Conservation (phyloP, 768 basidiomycete genomes). For the Trametes punicea region DNA sequence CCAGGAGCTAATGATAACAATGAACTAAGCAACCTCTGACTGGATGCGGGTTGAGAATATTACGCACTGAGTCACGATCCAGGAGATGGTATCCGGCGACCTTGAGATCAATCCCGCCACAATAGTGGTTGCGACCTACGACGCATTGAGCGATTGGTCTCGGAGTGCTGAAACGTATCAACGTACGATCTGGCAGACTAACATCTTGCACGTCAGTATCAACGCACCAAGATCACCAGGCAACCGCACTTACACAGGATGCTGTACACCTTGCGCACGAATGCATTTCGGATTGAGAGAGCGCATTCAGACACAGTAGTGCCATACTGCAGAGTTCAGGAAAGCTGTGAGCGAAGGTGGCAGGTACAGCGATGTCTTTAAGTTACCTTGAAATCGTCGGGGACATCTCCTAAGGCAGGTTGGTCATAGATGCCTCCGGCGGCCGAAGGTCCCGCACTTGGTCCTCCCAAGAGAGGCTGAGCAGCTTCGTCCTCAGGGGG, state of each 20-base stretch:
- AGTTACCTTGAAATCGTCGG: constrained; percentile 90
- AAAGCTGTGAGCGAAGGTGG: constrained; percentile 7
- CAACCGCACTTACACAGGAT: constrained; percentile 68
- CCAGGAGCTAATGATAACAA: constrained; percentile 54
- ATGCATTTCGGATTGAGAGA: constrained; percentile 75
- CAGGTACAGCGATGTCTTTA: neutral
- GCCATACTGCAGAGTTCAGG: constrained; percentile 55
- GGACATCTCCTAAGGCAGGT: constrained; percentile 67
- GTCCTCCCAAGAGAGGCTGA: constrained; percentile 53
- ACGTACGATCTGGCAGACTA: constrained; percentile 73
- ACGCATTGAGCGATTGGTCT: neutral
- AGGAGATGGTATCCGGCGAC: constrained; percentile 55
- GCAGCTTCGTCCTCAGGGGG: constrained; percentile 22
- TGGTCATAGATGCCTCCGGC: constrained; percentile 68
- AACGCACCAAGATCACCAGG: neutral
- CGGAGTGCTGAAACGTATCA: neutral
- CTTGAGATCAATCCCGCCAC: constrained; percentile 72
- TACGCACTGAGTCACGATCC: constrained; percentile 69
- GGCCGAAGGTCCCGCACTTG: constrained; percentile 38
- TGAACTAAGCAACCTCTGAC: neutral
- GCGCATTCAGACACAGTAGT: constrained; percentile 76
- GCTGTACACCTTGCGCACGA: constrained; percentile 88
- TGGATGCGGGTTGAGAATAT: neutral
- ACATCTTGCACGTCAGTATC: neutral
- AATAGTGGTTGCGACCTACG: constrained; percentile 67